Conservation (phyloP, 163 green algal genomes). For the Scenedesmus sp. region DNA sequence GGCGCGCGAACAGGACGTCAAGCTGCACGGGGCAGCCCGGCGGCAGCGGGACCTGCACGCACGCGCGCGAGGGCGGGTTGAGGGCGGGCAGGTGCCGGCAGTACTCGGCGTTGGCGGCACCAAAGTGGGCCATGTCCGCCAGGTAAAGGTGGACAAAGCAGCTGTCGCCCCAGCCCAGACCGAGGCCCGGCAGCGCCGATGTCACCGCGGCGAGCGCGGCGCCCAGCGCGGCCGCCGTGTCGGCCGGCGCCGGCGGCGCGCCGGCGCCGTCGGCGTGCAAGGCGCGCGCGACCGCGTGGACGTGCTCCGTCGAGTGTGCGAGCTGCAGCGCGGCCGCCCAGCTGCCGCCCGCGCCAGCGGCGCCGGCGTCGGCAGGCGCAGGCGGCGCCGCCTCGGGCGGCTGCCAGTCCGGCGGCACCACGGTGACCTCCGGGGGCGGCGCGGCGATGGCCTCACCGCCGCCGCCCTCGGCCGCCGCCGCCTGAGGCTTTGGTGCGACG, state of each 20-base stretch:
- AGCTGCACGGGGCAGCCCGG: conserved; percentile 56
- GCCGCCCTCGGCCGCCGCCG: background rate
- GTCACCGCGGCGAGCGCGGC: conserved; percentile 6
- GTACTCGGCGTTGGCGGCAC: conserved; percentile 88
- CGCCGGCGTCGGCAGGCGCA: background rate
- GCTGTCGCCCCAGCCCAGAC: conserved; percentile 59
- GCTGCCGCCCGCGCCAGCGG: no score
- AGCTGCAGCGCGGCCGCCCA: conserved; percentile 4
- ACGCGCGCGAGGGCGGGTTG: conserved; percentile 88
- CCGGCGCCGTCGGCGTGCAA: no score
- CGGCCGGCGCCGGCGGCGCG: no score
- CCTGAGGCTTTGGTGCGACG: conserved; percentile 70
- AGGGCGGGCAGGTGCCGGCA: conserved; percentile 70
- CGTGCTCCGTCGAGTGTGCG: background rate
- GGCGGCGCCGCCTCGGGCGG: background rate
- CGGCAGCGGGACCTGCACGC: conserved; percentile 79
- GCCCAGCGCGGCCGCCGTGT: conserved; percentile 36
- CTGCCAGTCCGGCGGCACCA: background rate
- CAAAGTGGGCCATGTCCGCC: conserved; percentile 91
- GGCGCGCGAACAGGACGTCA: conserved; percentile 64
- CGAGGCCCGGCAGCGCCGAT: conserved; percentile 41
- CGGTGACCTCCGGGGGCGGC: conserved; percentile 25
- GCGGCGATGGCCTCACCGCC: no score
- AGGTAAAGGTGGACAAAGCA: conserved; percentile 93
- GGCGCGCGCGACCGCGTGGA: background rate